These are phyloP conservation scores for Ceratobasidium sp. DNA, from an alignment of 1,284 basidiomycete species.

Conservation along the genomic window DNA sequence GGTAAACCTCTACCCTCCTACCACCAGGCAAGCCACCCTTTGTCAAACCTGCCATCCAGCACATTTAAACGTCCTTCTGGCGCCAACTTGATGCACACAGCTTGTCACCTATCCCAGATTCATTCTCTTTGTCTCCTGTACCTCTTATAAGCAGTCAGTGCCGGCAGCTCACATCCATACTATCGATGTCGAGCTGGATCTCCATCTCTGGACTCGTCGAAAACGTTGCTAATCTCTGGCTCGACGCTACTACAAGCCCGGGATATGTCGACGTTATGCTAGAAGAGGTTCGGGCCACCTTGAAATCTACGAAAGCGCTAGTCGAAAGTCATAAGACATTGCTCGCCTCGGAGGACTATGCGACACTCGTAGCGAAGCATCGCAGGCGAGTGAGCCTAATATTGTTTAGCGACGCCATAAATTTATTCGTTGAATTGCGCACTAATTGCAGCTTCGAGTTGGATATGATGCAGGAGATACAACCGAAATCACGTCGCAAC, in stretches of 20 bases:
- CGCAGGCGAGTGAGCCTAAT: background rate
- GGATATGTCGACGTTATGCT: background rate
- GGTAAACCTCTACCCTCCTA: too few relatives aligned
- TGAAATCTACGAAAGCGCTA: background rate
- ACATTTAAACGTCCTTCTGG: too few relatives aligned
- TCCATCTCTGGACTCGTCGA: background rate
- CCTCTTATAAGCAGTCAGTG: too few relatives aligned
- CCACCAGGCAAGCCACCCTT: too few relatives aligned
- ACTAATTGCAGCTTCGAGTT: background rate
- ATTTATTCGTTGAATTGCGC: background rate
- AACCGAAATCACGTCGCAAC: background rate
- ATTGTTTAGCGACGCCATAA: background rate
- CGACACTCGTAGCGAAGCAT: background rate
- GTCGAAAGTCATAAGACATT: background rate
- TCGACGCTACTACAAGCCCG: background rate
- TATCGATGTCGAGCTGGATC: background rate
- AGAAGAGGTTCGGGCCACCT: background rate
- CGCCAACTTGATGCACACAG: too few relatives aligned
- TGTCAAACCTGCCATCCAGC: too few relatives aligned
- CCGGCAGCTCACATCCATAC: background rate
- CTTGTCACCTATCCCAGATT: too few relatives aligned
- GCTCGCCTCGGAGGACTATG: background rate
- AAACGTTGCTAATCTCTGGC: background rate
- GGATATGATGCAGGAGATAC: background rate
- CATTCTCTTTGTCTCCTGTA: too few relatives aligned